phyloP scores from a whole-genome alignment of 331 rosid species.

The Prunus yedoensis region DNA sequence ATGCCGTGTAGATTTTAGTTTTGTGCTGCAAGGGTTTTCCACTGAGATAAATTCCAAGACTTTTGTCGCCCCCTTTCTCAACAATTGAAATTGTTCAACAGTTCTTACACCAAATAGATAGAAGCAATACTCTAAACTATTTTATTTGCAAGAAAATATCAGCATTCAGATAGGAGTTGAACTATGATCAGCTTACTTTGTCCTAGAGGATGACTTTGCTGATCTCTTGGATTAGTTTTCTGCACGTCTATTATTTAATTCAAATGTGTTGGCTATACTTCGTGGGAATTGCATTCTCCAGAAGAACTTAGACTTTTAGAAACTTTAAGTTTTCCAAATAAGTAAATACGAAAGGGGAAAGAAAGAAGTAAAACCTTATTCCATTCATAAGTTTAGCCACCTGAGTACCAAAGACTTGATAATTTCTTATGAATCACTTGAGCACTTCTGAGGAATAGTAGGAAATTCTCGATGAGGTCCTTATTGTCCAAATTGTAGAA shows the following conservation, averaged over 20 bases:
- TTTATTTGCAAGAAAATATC: neutral
- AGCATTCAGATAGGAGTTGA: neutral
- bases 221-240: neutral
- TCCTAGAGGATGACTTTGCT: neutral
- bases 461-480: neutral
- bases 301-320: neutral
- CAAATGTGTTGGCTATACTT: neutral
- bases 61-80: neutral
- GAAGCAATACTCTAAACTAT: neutral
- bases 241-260: neutral
- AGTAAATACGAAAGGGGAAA: neutral
- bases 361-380: neutral
- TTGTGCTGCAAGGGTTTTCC: neutral
- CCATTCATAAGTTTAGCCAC: neutral
- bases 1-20: neutral
- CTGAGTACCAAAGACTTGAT: neutral
- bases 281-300: neutral
- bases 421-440: neutral
- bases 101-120: neutral
- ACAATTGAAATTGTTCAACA: neutral
- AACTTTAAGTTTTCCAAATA: slow-evolving; percentile 2
- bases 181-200: neutral
- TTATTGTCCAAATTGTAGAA: neutral
- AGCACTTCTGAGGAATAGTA: neutral
- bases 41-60: neutral